These are phyloP conservation scores for Remersonia thermophila DNA, from an alignment of 2,329 filamentous ascomycete species.

Conservation along the genomic window DNA sequence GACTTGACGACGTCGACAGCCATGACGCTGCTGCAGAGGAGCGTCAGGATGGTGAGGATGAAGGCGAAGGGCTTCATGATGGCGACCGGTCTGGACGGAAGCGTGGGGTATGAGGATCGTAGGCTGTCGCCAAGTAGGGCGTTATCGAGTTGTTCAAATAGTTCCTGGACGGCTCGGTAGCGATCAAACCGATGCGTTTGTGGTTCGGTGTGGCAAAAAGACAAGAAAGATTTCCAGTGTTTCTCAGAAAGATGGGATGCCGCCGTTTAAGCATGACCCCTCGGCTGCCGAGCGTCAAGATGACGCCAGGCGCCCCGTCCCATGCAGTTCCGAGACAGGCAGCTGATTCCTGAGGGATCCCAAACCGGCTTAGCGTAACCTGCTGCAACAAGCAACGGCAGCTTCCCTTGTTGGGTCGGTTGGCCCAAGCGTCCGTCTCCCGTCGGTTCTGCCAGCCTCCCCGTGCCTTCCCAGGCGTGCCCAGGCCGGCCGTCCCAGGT, in stretches of 20 bases:
- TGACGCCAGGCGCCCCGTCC: neutral
- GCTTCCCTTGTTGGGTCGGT: neutral
- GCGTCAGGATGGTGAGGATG: constrained; percentile 43
- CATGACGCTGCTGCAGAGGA: constrained; percentile 44
- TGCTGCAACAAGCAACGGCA: constrained; percentile 1
- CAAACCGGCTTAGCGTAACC: constrained; percentile 5
- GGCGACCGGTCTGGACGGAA: constrained; percentile 7
- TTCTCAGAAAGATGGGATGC: neutral
- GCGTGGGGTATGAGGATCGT: no score
- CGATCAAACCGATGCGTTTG: neutral
- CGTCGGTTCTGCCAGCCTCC: no score
- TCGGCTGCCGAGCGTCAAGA: no score
- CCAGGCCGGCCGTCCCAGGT: constrained; percentile 4
- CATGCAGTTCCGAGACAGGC: constrained; percentile 6
- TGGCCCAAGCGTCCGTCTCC: constrained; percentile 7
- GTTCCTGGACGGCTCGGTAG: no score
- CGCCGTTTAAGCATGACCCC: constrained; percentile 4
- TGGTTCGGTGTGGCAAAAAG: constrained; percentile 4
- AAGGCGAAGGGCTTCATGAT: constrained; percentile 52
- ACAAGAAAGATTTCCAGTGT: neutral
- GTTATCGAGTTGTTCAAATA: no score
- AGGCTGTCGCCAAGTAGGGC: no score
- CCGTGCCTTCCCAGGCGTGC: no score
- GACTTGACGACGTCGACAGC: constrained; percentile 57
- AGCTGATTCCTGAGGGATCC: constrained; percentile 1